Conservation (phyloP, 2,329 filamentous ascomycete genomes). For the Epicoccum nigrum region DNA sequence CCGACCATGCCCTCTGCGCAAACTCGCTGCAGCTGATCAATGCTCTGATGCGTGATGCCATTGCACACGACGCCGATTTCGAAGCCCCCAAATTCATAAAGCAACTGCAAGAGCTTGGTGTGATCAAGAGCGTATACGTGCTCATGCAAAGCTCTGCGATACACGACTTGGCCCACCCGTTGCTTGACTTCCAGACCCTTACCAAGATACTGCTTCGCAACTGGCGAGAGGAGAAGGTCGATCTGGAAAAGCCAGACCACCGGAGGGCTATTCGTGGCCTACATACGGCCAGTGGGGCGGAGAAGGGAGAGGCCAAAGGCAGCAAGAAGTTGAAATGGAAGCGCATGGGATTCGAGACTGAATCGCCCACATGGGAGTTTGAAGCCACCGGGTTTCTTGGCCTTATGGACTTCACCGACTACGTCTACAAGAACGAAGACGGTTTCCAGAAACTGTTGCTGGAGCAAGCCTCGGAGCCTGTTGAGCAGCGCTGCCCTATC, state of each 20-base stretch:
- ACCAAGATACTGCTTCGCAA: conserved; percentile 86
- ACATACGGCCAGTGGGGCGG: conserved; percentile 80
- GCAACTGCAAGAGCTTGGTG: conserved; percentile 85
- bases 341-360: conserved; percentile 86
- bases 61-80: conserved; percentile 75
- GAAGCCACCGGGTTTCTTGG: conserved; percentile 85
- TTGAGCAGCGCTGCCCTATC: conserved; percentile 80
- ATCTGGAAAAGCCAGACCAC: conserved; percentile 87
- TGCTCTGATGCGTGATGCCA: conserved; percentile 88
- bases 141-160: conserved; percentile 94
- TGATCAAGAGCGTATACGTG: conserved; percentile 87
- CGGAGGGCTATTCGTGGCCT: conserved; percentile 83
- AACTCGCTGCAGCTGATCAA: conserved; percentile 96
- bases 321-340: conserved; percentile 88
- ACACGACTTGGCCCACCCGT: conserved; percentile 85
- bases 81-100: conserved; percentile 98
- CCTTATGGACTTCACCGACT: conserved; percentile 97
- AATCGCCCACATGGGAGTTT: conserved; percentile 87
- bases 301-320: conserved; percentile 57
- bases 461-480: conserved; percentile 79
- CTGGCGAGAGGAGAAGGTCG: conserved; percentile 85
- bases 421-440: conserved; percentile 89
- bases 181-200: conserved; percentile 90
- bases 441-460: conserved; percentile 88
- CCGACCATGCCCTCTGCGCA: conserved; percentile 92